These are phyloP conservation scores for Exophiala phaeomuriformis DNA, from an alignment of 2,329 filamentous ascomycete genomes.

Conservation along the genomic window DNA sequence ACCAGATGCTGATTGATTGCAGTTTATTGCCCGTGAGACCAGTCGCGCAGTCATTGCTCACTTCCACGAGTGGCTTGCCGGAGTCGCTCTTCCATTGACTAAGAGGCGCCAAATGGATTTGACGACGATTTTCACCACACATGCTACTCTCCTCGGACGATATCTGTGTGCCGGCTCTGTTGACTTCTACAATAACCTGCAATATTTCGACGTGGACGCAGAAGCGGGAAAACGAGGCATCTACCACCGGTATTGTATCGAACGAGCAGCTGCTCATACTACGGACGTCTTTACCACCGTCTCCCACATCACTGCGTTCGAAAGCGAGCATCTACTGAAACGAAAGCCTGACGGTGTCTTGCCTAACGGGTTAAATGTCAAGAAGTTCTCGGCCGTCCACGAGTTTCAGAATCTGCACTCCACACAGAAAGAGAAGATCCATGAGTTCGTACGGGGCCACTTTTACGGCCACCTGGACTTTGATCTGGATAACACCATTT, in stretches of 20 bases:
- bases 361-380: conserved; percentile 95
- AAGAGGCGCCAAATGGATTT: conserved; percentile 94
- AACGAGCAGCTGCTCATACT: conserved; percentile 83
- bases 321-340: conserved; percentile 95
- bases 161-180: conserved; percentile 96
- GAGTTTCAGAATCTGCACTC: conserved; percentile 98
- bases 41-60: conserved; percentile 89
- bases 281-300: conserved; percentile 98
- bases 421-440: conserved; percentile 93
- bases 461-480: conserved; percentile 99
- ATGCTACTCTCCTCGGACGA: conserved; percentile 87
- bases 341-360: conserved; percentile 94
- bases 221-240: conserved; percentile 97
- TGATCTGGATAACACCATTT: conserved; percentile 90
- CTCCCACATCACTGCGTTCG: conserved; percentile 96
- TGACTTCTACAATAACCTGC: conserved; percentile 98
- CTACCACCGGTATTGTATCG: conserved; percentile 97
- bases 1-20: conserved; percentile 15
- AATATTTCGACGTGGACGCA: conserved; percentile 91
- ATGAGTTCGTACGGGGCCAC: conserved; percentile 94
- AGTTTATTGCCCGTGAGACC: conserved; percentile 93
- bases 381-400: conserved; percentile 96
- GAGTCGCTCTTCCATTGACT: conserved; percentile 82
- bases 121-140: conserved; percentile 97
- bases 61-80: conserved; percentile 97